phyloP scores from a whole-genome alignment of 352 stramenopile genomes.

The Phytophthora tubulina region DNA sequence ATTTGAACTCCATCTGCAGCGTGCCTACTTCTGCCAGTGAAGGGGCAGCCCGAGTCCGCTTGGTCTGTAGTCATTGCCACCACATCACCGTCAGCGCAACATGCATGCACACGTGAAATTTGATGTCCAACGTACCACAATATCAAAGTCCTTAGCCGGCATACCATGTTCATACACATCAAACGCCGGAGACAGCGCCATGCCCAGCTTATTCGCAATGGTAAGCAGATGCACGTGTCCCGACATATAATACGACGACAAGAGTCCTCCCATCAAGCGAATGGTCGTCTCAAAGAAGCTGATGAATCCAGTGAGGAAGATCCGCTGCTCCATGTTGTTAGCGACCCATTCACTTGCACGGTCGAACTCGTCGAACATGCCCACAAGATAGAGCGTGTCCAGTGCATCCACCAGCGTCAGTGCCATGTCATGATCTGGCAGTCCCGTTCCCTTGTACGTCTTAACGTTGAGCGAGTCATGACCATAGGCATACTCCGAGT shows the following conservation, averaged over 20 bases:
- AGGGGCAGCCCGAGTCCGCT: conserved; percentile 46
- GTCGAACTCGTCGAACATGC: conserved; percentile 86
- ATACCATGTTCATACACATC: conserved; percentile 59
- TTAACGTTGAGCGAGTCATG: conserved; percentile 78
- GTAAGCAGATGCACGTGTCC: conserved; percentile 67
- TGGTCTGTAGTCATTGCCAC: conserved; percentile 33
- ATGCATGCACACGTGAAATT: not conserved
- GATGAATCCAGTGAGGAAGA: conserved; percentile 71
- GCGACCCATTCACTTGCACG: conserved; percentile 71
- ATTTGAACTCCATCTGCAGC: conserved; percentile 88
- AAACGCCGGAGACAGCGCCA: conserved; percentile 72
- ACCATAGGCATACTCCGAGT: conserved; percentile 75
- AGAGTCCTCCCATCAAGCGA: conserved; percentile 72
- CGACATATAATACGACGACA: conserved; percentile 74
- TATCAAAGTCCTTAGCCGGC: conserved; percentile 73
- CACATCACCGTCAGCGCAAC: not conserved
- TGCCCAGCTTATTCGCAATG: conserved; percentile 70
- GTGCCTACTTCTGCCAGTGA: conserved; percentile 76
- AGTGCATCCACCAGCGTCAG: conserved; percentile 84
- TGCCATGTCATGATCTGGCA: conserved; percentile 77
- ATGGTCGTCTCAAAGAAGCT: conserved; percentile 89
- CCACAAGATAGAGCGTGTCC: conserved; percentile 79
- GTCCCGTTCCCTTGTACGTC: conserved; percentile 61
- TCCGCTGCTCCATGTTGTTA: conserved; percentile 70
- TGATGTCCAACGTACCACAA: conserved; percentile 46